Base-by-base conservation (phyloP, 2,329 filamentous ascomycete genomes). In the Pseudocercospora ulei region DNA sequence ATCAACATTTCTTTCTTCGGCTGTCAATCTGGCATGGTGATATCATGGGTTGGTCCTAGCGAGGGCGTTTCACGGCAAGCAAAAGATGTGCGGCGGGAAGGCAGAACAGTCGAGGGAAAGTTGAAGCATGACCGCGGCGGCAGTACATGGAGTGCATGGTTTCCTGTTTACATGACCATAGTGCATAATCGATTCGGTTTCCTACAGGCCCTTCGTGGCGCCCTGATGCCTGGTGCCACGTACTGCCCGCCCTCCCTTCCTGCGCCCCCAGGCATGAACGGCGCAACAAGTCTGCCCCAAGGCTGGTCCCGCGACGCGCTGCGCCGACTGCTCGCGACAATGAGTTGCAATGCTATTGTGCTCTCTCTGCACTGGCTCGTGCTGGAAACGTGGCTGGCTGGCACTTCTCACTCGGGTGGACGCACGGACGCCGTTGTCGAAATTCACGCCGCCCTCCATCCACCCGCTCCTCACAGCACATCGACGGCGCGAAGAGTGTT, bases 51-150 rank as follows among this genome's bases (percentile, higher is more conserved):
- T 37, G 29, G 29, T 11, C 12, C 22, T 38, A 45, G 43, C 38
- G 43, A 42, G 11, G 43, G 43, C 39, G 43, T 45, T 41, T 44
- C 13, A 24, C 16, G 28, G 29, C n/a, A 24, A 34, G 23, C 24
- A 34, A 42, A 43, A 29, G 17, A 22, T 12, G 33, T 20, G 17
- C 2, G 18, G 6, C n/a, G 19, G 26, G 23, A 17, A 23, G 14
- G 26, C 27, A 17, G 25, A 29, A 38, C 41, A 41, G 38, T 38
- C 42, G 38, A 20, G 20, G 22, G 28, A 18, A 17, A 35, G 34
- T 18, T 17, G 18, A 22, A 40, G 33, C 42, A 35, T 41, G 14
- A 7, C 18, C 27, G 16, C 14, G 33, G 37, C 41, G 28, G 40
- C 42, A 20, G 30, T 29, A 43, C 35, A 42, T 34, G 34, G 38